Conservation (phyloP, 129 eudicot species). For the Scalesia atractyloides region DNA sequence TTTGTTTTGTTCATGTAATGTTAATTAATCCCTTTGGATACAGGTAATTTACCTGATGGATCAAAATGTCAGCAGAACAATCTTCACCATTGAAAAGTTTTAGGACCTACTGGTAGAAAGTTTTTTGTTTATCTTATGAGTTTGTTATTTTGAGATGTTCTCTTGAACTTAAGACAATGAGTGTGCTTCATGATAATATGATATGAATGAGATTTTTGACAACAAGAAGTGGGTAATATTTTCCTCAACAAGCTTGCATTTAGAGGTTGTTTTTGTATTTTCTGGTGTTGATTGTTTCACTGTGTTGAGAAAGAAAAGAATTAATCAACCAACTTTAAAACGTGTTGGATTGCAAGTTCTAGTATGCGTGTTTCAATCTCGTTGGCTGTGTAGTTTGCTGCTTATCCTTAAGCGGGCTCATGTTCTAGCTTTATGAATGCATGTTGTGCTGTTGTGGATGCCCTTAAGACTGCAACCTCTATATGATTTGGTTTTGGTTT, state of each 20-base stretch:
- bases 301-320: neutral
- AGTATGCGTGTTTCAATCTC: no score
- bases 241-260: neutral
- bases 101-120: conserved; percentile 4
- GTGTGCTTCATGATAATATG: conserved; percentile 17
- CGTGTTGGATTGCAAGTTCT: no score
- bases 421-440: no score
- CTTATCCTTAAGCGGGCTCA: no score
- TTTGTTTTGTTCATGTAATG: neutral
- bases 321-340: no score
- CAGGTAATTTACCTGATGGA: conserved; percentile 14
- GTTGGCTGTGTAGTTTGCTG: no score
- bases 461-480: no score
- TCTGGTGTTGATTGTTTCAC: neutral
- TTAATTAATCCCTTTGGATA: neutral
- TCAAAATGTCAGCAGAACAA: conserved; percentile 6
- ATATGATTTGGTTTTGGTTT: no score
- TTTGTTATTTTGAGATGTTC: conserved; percentile 20
- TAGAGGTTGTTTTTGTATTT: neutral
- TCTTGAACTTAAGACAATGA: conserved; percentile 1
- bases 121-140: conserved; percentile 22
- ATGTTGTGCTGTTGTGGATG: no score
- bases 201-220: conserved; percentile 6
- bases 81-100: neutral
- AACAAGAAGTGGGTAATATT: neutral